Conservation (phyloP, 2,329 filamentous ascomycete species). For the Cercospora sp. region DNA sequence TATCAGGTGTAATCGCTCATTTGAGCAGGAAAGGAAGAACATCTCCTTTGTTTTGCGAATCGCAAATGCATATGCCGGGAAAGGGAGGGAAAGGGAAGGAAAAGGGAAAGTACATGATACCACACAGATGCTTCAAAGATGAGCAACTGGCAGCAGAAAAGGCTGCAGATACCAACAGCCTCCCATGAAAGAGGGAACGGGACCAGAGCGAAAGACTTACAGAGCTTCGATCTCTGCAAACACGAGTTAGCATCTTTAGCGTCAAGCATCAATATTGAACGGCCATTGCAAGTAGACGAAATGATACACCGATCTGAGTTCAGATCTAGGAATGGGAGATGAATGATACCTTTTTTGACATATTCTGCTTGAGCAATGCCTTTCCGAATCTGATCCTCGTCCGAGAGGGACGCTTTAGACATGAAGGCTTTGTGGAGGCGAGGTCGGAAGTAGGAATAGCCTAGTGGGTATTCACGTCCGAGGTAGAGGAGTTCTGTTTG, state of each 20-base stretch:
- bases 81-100: not conserved
- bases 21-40: not conserved
- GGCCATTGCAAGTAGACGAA: not conserved
- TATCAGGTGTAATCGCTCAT: not conserved
- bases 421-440: conserved; percentile 84
- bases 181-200: not conserved
- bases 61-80: not conserved
- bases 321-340: not conserved
- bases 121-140: not conserved
- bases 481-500: conserved; percentile 71
- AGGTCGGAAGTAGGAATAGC: conserved; percentile 77
- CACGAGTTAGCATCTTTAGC: conserved; percentile 13
- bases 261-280: not conserved
- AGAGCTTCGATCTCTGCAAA: conserved; percentile 80
- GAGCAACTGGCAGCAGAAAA: not conserved
- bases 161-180: not conserved
- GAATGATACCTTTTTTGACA: conserved; percentile 75
- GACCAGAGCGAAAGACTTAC: conserved; percentile 58
- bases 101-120: not conserved
- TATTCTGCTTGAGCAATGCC: conserved; percentile 79
- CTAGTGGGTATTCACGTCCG: conserved; percentile 82
- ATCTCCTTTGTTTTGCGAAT: not conserved
- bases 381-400: conserved; percentile 73
- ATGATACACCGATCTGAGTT: not conserved
- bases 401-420: conserved; percentile 66